Evolutionary conservation across 2,329 filamentous ascomycete species (phyloP).

Genomic region (Fonsecaea pedrosoi): DNA sequence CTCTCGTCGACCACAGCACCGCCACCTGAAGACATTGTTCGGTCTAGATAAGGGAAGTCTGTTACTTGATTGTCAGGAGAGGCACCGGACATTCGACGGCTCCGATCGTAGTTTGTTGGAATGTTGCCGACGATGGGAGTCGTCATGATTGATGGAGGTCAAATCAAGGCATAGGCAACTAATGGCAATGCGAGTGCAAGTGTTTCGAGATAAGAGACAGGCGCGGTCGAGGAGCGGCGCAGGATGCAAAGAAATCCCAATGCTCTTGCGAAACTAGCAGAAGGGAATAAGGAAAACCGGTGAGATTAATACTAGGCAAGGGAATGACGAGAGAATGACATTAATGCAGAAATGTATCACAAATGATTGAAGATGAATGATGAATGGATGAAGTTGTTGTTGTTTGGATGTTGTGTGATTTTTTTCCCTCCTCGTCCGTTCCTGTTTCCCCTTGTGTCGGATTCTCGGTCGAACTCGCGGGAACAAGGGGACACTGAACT

Average conservation of each 20-base stretch:
- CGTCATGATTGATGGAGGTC: conserved; percentile 15
- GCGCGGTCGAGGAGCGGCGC: neutral
- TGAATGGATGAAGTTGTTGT: neutral
- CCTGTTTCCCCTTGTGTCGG: neutral
- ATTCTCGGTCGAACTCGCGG: neutral
- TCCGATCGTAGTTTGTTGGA: conserved; percentile 30
- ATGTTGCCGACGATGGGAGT: conserved; percentile 28
- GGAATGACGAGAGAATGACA: neutral
- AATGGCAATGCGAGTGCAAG: neutral
- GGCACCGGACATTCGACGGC: conserved; percentile 25
- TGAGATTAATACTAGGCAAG: neutral
- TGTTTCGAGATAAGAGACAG: neutral
- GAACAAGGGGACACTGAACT: neutral
- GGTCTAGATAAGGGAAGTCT: conserved; percentile 24
- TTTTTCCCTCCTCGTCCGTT: neutral
- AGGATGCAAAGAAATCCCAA: neutral
- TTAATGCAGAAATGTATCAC: neutral
- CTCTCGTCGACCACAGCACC: conserved; percentile 20
- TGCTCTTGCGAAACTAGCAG: neutral
- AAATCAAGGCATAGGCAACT: conserved; percentile 9
- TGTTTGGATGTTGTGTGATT: neutral
- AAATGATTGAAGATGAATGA: neutral
- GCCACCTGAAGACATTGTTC: conserved; percentile 18
- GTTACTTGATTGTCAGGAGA: conserved; percentile 15
- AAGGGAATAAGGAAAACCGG: neutral